phyloP scores from a whole-genome alignment of 2,329 filamentous ascomycete genomes.

The Fusarium continuum region DNA sequence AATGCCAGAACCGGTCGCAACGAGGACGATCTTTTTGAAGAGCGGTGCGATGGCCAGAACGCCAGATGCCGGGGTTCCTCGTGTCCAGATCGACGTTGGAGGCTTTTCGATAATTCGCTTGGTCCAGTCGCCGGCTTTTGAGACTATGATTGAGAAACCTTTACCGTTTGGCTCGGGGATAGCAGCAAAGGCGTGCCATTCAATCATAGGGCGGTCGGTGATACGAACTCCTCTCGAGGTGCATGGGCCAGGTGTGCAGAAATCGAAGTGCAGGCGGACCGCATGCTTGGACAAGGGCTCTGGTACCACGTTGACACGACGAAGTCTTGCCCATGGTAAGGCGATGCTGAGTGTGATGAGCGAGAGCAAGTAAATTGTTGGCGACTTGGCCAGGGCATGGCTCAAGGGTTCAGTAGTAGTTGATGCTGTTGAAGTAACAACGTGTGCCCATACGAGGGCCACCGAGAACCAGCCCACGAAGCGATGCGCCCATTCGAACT shows the following conservation, averaged over 20 bases:
- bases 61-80: conserved; percentile 69
- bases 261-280: conserved; percentile 72
- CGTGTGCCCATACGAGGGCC: conserved; percentile 67
- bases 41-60: conserved; percentile 27
- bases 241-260: conserved; percentile 56
- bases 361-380: conserved; percentile 12
- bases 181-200: conserved; percentile 76
- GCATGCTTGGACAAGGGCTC: conserved; percentile 74
- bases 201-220: conserved; percentile 66
- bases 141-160: conserved; percentile 71
- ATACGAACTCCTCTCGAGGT: conserved; percentile 55
- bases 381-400: conserved; percentile 4
- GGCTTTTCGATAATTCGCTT: conserved; percentile 65
- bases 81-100: conserved; percentile 68
- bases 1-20: conserved; percentile 32
- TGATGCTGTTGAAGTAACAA: conserved; percentile 62
- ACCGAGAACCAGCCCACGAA: conserved; percentile 72
- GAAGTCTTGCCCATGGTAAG: conserved; percentile 67
- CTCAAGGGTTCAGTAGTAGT: conserved; percentile 6
- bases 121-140: conserved; percentile 77
- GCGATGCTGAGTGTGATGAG: conserved; percentile 25
- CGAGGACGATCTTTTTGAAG: conserved; percentile 34
- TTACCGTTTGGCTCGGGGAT: conserved; percentile 63
- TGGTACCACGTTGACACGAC: conserved; percentile 67
- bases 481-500: conserved; percentile 73